Evolutionary conservation across 108 stramenopile genomes (phyloP), one percentile per base, ranked within the genome.

Genomic region (Pseudonitzschia pungens): DNA sequence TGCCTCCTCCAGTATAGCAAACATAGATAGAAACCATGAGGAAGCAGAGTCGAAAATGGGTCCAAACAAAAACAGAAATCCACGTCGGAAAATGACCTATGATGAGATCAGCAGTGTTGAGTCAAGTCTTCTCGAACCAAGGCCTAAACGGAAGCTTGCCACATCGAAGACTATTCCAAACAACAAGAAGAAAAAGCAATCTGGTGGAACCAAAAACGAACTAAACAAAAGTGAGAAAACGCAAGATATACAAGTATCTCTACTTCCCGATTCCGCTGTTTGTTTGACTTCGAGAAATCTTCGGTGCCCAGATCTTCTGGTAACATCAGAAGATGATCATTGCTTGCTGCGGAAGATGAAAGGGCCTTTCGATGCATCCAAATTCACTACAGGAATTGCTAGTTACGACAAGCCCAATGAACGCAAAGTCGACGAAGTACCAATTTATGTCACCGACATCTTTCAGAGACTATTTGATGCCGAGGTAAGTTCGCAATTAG

Each of bases 391-490:
- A 14, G 81, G 79, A 5, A 64, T 82, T 62, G 65, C 81, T 12
- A 24, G 28, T 24, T 62, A 78, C 48, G 88, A 89, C 52, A 55
- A 65, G 31, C 48, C 59, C 0, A 57, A 71, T 24, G 32, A 41
- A 40, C 58, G 70, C 27, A 76, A 86, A 70, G 58, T 64, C 29
- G 56, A 78, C 14, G 69, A 74, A 31, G 83, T 70, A 2, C 66
- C 84, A 22, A 75, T 83, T 32, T 96, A 96, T 76, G 89, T 87
- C 26, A 89, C 89, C n/a, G 94, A 96, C 59, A 82, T 93, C 36
- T 92, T 82, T 69, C 94, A 96, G 69, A 77, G 91, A 56, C 73
- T 93, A 0, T 93, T 82, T 65, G 70, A 76, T 32, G 79, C 83
- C 18, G 91, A 95, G 83, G 88, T 90, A 76, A 81, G 92, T 68